Conservation (phyloP, 495 filamentous ascomycete species). For the Aspergillus haitiensis region DNA sequence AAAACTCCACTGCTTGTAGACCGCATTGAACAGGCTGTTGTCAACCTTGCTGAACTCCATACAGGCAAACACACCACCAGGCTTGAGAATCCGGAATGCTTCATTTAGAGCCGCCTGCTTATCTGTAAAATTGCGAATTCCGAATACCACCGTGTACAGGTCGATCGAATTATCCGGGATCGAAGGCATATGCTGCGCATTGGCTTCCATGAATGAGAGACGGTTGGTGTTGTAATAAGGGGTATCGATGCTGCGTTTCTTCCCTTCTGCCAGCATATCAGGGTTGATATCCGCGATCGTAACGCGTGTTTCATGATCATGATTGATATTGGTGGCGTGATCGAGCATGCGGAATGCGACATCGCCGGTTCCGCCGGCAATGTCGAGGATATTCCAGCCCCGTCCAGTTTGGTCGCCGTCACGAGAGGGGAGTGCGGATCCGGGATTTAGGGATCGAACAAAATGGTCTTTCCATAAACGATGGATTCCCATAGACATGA, state of each 20-base stretch:
- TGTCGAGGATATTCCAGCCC: conserved; percentile 86
- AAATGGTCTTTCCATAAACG: conserved; percentile 99
- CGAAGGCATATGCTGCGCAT: conserved; percentile 75
- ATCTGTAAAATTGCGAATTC: conserved; percentile 93
- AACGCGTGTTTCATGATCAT: conserved; percentile 73
- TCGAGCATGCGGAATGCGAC: conserved; percentile 97
- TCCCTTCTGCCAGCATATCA: conserved; percentile 86
- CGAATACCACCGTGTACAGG: conserved; percentile 96
- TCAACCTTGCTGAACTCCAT: conserved; percentile 90
- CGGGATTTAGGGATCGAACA: conserved; percentile 87
- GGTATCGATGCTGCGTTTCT: conserved; percentile 65
- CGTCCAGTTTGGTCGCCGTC: conserved; percentile 34
- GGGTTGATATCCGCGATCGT: conserved; percentile 95
- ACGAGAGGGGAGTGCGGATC: conserved; percentile 59
- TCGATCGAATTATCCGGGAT: conserved; percentile 69
- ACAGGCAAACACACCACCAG: conserved; percentile 94
- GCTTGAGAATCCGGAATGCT: conserved; percentile 84
- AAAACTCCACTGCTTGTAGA: conserved; percentile 97
- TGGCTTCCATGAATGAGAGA: conserved; percentile 81
- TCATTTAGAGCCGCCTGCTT: conserved; percentile 77
- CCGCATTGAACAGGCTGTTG: conserved; percentile 69
- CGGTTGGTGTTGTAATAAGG: conserved; percentile 58
- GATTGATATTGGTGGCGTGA: conserved; percentile 79
- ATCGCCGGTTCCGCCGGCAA: conserved; percentile 95
- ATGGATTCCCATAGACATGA: conserved; percentile 97